Percentiles rank a stretch among this genome's conserved stretches.
Conservation (phyloP, 176 grass and related monocot species). For the Miscanthus lutarioriparius region DNA sequence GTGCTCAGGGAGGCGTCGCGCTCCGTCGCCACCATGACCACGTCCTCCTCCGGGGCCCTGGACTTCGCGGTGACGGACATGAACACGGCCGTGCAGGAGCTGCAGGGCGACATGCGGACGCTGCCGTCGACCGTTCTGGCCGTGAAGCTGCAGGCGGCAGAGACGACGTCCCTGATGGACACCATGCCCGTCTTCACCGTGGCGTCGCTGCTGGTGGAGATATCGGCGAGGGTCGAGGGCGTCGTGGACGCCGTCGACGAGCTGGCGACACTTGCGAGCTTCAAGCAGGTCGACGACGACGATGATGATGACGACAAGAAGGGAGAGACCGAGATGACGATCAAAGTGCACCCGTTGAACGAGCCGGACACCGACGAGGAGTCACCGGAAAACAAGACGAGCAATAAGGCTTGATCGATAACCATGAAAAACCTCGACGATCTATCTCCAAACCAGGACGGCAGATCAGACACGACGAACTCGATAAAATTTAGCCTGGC, state of each 20-base stretch:
- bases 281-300: slow-evolving; percentile 26
- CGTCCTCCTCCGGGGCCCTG: slow-evolving; percentile 13
- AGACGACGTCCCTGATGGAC: slow-evolving; percentile 40
- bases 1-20: slow-evolving; percentile 57
- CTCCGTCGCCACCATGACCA: slow-evolving; percentile 52
- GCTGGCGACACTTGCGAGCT: slow-evolving; percentile 41
- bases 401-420: slow-evolving; percentile 1
- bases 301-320: slow-evolving; percentile 48
- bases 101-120: slow-evolving; percentile 48
- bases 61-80: slow-evolving; percentile 48
- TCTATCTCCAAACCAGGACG: slow-evolving; percentile 8
- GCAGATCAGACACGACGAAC: not conserved
- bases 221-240: slow-evolving; percentile 48
- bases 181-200: slow-evolving; percentile 43
- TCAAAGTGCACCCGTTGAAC: slow-evolving; percentile 18
- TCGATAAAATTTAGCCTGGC: slow-evolving; percentile 15
- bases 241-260: slow-evolving; percentile 49
- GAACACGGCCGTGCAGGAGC: slow-evolving; percentile 50
- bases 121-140: slow-evolving; percentile 41
- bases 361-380: slow-evolving; percentile 29
- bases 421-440: not conserved
- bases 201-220: slow-evolving; percentile 51
- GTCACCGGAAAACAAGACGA: slow-evolving; percentile 16
- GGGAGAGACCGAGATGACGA: slow-evolving; percentile 16
- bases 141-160: not conserved